These are phyloP conservation scores for Lecanosticta acicola DNA, from an alignment of 2,329 filamentous ascomycete genomes.

Conservation along the genomic window DNA sequence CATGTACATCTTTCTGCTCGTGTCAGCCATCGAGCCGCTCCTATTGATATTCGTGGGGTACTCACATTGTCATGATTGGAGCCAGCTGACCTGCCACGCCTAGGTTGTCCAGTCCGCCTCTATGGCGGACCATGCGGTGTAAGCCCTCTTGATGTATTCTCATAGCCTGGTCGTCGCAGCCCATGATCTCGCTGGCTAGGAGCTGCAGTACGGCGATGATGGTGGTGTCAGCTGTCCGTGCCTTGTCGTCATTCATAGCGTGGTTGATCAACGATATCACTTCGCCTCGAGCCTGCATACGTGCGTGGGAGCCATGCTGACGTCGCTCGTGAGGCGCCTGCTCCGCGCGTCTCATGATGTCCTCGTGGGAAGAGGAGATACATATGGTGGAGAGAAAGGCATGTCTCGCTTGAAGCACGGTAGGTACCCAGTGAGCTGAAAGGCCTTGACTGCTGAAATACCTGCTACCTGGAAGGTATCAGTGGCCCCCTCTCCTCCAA, in stretches of 20 bases:
- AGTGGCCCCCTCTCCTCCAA: not conserved
- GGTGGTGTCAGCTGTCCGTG: constrained; percentile 26
- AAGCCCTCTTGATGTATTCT: constrained; percentile 27
- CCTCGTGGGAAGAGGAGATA: constrained; percentile 31
- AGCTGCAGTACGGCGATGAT: constrained; percentile 31
- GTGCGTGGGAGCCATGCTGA: constrained; percentile 16
- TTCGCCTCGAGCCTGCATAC: constrained; percentile 21
- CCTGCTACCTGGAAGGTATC: constrained; percentile 16
- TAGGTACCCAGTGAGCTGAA: constrained; percentile 25
- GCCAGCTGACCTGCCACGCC: constrained; percentile 25
- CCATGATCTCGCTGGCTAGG: constrained; percentile 29
- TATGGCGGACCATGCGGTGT: constrained; percentile 23
- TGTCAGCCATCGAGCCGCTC: not conserved
- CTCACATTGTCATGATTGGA: constrained; percentile 23
- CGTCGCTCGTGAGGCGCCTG: constrained; percentile 15
- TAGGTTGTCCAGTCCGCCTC: constrained; percentile 28
- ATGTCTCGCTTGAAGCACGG: constrained; percentile 20
- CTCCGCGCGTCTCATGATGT: constrained; percentile 27
- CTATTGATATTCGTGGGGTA: too few relatives aligned
- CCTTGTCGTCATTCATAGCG: constrained; percentile 22
- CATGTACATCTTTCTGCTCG: constrained; percentile 20
- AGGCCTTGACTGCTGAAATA: constrained; percentile 28
- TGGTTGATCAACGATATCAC: constrained; percentile 27
- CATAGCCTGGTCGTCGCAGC: constrained; percentile 22
- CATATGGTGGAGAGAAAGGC: constrained; percentile 31